Base-by-base conservation (phyloP, 1,284 basidiomycete species). In the Gymnopus androsaceus region DNA sequence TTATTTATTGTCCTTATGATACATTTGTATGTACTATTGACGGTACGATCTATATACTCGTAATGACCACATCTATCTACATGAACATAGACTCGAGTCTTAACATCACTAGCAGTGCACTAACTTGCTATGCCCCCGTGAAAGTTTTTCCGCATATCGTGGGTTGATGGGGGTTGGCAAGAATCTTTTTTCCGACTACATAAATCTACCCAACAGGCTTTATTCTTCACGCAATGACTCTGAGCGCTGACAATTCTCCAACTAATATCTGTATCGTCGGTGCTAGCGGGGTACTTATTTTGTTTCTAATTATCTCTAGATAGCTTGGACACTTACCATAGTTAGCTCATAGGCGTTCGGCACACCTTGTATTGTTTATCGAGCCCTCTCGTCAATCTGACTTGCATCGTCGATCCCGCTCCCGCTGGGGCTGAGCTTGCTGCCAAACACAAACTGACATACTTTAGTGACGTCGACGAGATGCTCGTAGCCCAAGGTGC, bases 401-500 rank as follows among this genome's bases (percentile, higher is more conserved):
- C 34, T 15, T 47, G 33, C 21, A 51, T 57, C 51, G 56, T 57
- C 23, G 55, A 57, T 30, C 55, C 56, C n/a, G 19, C 40, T 9
- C 38, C 58, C 7, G 9, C 40, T 1, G 56, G 55, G 3, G 14
- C 17, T 12, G 34, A 42, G 8, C 38, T 51, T 28, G 58, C 58
- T 0, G 41, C n/a, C 1, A 48, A 33, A 33, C 41, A 51, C 33
- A 33, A 34, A 6, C 28, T 57, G 27, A 33, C 40, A 15, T 51
- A 50, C 25, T 61, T 56, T 34, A 23, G 54, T 21, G 25, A 36
- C 23, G 19, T 56, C 7, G 47, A 53, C 14, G 33, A 9, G 17
- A 38, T 49, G 45, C 31, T 55, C 6, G 33, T 31, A 3, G 57
- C 34, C 14, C 19, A 46, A 21, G 51, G 36, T 19, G 36, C 17